Evolutionary conservation across 768 basidiomycete genomes (phyloP), one percentile per base, ranked within the genome.

Genomic region (Rhodotorula paludigena): DNA sequence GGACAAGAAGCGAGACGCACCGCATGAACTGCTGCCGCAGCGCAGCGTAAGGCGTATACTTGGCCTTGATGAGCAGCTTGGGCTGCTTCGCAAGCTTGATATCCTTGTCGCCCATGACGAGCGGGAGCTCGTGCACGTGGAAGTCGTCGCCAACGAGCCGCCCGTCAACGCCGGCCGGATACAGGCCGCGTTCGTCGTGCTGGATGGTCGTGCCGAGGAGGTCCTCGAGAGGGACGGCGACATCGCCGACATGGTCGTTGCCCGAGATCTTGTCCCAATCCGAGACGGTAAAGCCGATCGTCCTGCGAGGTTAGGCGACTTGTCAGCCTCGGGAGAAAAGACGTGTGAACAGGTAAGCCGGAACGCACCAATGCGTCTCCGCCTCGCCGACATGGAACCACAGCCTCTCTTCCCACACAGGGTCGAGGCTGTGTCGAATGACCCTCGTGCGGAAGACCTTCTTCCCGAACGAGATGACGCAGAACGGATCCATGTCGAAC

Each of bases 401-500:
- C 6, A 98, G 81, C 77, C 94, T 93, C 80, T 97, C 92, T 68
- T 97, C 89, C 90, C 92, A 98, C 2, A 83, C 82, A 0, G 96
- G 94, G 76, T 89, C 91, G 60, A 87, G 80, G 0, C 85, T 86
- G 78, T 92, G 90, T 7, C 92, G 84, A 61, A 92, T 86, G 35
- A 92, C 86, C 39, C 89, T 86, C n/a, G 68, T 72, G 25, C 72
- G 84, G 80, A 98, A 98, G 9, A 97, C 90, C 77, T 96, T 98
- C 81, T 92, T 93, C 38, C 93, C 90, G 70, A 99, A 99, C 6
- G 90, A 91, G 70, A 93, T 84, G 68, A 99, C 92, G 32, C 90
- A 89, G 75, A 97, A 98, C 0, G 93, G 92, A 74, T 97, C 92
- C 92, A 97, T 96, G 77, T 98, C 93, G 84, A 58, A 64, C 14